phyloP scores from a whole-genome alignment of 2,329 filamentous ascomycete genomes.

The Fusarium concolor region DNA sequence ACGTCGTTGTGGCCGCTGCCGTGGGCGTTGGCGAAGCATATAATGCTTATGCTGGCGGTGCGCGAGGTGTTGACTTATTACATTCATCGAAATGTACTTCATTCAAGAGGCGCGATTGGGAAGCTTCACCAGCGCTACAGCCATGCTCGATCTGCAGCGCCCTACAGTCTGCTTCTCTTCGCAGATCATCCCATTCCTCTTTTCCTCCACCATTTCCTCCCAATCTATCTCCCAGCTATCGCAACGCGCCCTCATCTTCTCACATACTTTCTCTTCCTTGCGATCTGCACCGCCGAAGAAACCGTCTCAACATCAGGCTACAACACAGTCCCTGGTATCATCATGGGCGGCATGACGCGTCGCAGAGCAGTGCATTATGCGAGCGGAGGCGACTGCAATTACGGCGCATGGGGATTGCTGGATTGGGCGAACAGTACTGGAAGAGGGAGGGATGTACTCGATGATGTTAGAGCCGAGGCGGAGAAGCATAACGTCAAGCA shows the following conservation, averaged over 20 bases:
- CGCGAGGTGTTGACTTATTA: conserved; percentile 76
- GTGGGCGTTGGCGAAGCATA: conserved; percentile 65
- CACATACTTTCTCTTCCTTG: conserved; percentile 75
- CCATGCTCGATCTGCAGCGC: conserved; percentile 66
- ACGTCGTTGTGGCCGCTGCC: conserved; percentile 63
- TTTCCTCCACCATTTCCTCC: conserved; percentile 71
- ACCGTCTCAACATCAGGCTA: conserved; percentile 77
- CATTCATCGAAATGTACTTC: conserved; percentile 78
- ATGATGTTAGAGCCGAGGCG: conserved; percentile 66
- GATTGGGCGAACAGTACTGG: conserved; percentile 71
- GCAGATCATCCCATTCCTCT: conserved; percentile 77
- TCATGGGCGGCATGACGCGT: conserved; percentile 63
- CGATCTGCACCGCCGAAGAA: conserved; percentile 73
- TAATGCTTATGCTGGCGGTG: conserved; percentile 56
- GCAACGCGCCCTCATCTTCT: conserved; percentile 76
- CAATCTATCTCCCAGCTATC: conserved; percentile 73
- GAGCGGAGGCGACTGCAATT: conserved; percentile 68
- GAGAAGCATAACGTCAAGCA: conserved; percentile 66
- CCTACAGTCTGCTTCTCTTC: conserved; percentile 71
- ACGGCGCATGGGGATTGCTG: conserved; percentile 69
- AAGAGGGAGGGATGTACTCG: conserved; percentile 62
- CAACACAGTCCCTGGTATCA: conserved; percentile 64
- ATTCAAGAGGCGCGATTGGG: conserved; percentile 58
- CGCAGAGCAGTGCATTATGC: conserved; percentile 65
- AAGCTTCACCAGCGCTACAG: conserved; percentile 58